A percentile compares a stretch with the other conserved stretches of the same genome.
Evolutionary conservation across 2,329 filamentous ascomycete genomes (phyloP).

Genomic region (Sphaerulina musiva): DNA sequence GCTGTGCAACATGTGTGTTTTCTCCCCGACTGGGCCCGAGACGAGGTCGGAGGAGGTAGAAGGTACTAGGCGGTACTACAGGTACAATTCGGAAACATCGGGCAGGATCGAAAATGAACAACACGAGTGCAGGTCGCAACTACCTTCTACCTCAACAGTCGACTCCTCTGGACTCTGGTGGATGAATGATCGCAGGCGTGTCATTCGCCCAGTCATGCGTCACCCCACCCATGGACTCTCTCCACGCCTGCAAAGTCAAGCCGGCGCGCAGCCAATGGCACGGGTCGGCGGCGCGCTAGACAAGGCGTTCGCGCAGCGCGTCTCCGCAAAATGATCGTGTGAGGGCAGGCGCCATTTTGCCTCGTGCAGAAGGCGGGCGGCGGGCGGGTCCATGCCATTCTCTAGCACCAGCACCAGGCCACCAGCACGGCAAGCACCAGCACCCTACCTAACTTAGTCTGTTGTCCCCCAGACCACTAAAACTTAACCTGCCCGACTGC

Average conservation of each 20-base stretch:
- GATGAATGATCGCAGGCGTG: slow-evolving; percentile 14
- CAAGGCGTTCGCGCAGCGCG: slow-evolving; percentile 6
- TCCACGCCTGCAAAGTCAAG: slow-evolving; percentile 15
- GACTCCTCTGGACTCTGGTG: slow-evolving; percentile 1
- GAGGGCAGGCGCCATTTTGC: slow-evolving; percentile 3
- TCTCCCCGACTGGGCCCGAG: too few species aligned
- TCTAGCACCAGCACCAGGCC: not conserved
- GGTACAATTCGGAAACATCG: too few species aligned
- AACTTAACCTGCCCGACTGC: too few species aligned
- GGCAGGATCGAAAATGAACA: too few species aligned
- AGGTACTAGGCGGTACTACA: too few species aligned
- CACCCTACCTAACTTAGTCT: slow-evolving; percentile 6
- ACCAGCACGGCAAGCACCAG: not conserved
- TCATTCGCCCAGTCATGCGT: slow-evolving; percentile 11
- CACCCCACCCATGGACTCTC: slow-evolving; percentile 4
- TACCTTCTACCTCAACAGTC: too few species aligned
- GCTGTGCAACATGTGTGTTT: too few species aligned
- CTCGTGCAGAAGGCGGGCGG: not conserved
- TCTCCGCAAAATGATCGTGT: slow-evolving; percentile 27
- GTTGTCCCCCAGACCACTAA: too few species aligned
- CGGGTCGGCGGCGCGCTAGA: slow-evolving; percentile 11
- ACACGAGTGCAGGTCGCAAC: too few species aligned
- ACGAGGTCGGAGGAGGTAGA: too few species aligned
- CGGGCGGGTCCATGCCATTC: not conserved
- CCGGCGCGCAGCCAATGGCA: slow-evolving; percentile 15